Evolutionary conservation across 192 early-diverging fungal species (phyloP).

Genomic region (Thoreauomyces humboldtii): DNA sequence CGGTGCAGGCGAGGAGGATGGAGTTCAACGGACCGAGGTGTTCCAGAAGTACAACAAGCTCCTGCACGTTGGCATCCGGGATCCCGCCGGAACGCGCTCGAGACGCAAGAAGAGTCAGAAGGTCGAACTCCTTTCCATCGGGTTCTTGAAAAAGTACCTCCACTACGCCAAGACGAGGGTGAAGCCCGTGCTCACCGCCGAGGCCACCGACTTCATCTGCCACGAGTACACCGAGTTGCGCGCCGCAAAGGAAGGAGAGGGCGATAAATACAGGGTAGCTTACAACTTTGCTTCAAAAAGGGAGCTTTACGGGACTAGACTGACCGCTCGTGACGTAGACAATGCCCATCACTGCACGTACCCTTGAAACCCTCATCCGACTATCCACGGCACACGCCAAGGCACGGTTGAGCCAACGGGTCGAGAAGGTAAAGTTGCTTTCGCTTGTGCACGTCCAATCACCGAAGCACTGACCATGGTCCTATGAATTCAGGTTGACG

Average conservation of each 20-base stretch:
- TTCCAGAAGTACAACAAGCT: conserved; percentile 87
- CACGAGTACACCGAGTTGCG: conserved; percentile 81
- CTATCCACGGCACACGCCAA: conserved; percentile 96
- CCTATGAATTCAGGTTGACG: conserved; percentile 69
- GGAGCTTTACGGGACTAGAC: too few relatives aligned
- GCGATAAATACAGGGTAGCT: conserved; percentile 65
- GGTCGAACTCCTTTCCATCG: conserved; percentile 69
- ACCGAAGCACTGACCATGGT: background rate
- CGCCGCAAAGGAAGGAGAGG: conserved; percentile 68
- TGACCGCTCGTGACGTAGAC: too few relatives aligned
- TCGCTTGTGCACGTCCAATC: background rate
- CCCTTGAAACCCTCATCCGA: conserved; percentile 96
- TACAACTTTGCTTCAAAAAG: too few relatives aligned
- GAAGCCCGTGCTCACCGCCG: conserved; percentile 76
- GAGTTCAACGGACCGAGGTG: conserved; percentile 57
- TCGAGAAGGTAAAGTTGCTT: conserved; percentile 64
- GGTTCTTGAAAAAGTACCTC: conserved; percentile 92
- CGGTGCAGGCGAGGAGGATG: conserved; percentile 46
- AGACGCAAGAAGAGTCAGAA: conserved; percentile 33
- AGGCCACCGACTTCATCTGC: conserved; percentile 81
- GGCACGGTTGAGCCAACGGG: conserved; percentile 73
- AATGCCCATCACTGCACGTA: conserved; percentile 96
- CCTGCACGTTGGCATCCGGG: conserved; percentile 72
- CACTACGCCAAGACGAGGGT: conserved; percentile 88
- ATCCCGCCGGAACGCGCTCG: conserved; percentile 7